Evolutionary conservation across 2,329 filamentous ascomycete genomes (phyloP).

Genomic region (Trichoderma sp.): DNA sequence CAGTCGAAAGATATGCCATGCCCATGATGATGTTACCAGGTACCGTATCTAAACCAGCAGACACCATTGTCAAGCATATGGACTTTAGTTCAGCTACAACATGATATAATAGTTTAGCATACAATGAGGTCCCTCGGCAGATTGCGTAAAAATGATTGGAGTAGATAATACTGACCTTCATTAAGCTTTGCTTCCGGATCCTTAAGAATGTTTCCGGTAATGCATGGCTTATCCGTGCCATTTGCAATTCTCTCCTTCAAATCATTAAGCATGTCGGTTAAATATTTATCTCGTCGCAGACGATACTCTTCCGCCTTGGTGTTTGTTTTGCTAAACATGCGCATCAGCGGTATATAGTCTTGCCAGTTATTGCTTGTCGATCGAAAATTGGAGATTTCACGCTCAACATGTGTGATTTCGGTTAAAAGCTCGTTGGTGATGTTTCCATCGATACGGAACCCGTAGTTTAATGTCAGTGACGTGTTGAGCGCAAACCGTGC

Average conservation of each 20-base stretch:
- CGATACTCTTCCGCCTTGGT: slow-evolving; percentile 63
- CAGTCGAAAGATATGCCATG: slow-evolving; percentile 69
- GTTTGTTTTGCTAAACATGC: slow-evolving; percentile 61
- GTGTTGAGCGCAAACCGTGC: slow-evolving; percentile 75
- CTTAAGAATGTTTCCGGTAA: slow-evolving; percentile 54
- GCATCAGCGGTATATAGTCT: slow-evolving; percentile 75
- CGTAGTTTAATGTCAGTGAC: slow-evolving; percentile 74
- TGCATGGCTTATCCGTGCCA: slow-evolving; percentile 41
- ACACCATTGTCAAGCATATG: slow-evolving; percentile 79
- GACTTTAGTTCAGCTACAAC: slow-evolving; percentile 67
- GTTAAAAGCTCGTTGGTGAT: slow-evolving; percentile 64
- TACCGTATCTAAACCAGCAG: slow-evolving; percentile 76
- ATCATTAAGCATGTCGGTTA: slow-evolving; percentile 63
- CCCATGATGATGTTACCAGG: slow-evolving; percentile 78
- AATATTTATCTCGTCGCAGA: slow-evolving; percentile 64
- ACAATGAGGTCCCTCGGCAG: neutral
- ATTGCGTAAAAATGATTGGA: neutral
- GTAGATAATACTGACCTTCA: slow-evolving; percentile 28
- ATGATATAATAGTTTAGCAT: neutral
- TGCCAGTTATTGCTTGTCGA: slow-evolving; percentile 82
- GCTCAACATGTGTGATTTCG: slow-evolving; percentile 74
- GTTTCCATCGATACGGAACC: slow-evolving; percentile 69
- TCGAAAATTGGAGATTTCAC: slow-evolving; percentile 71
- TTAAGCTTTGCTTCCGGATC: slow-evolving; percentile 43
- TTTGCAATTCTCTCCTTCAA: slow-evolving; percentile 40